Conservation (phyloP, 2,329 filamentous ascomycete species). For the Ophiostoma australiae region DNA sequence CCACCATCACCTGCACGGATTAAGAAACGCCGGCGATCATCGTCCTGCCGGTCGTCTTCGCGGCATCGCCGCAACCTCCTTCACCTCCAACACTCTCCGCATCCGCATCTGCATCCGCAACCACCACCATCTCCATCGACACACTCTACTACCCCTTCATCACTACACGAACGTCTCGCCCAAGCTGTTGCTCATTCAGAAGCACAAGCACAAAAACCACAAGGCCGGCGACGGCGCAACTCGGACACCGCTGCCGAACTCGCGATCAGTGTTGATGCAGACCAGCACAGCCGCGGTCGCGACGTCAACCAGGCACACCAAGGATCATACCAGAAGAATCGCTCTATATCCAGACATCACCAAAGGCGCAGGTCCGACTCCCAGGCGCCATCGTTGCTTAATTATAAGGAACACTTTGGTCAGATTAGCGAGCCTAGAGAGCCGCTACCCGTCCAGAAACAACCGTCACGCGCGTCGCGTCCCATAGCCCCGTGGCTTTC, state of each 20-base stretch:
- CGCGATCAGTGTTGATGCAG: constrained; percentile 3
- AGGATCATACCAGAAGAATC: constrained; percentile 8
- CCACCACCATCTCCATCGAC: constrained; percentile 16
- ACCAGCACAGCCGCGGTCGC: constrained; percentile 16
- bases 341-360: background rate
- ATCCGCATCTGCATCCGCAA: constrained; percentile 15
- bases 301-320: constrained; percentile 16
- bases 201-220: constrained; percentile 22
- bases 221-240: constrained; percentile 28
- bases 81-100: constrained; percentile 14
- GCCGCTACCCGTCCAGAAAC: background rate
- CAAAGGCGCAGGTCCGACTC: constrained; percentile 26
- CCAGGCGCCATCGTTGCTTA: constrained; percentile 15
- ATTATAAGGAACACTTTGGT: constrained; percentile 17
- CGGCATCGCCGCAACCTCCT: background rate
- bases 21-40: background rate
- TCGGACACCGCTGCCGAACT: constrained; percentile 28
- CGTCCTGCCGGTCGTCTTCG: constrained; percentile 1
- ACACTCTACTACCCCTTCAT: constrained; percentile 17
- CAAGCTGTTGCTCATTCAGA: constrained; percentile 24
- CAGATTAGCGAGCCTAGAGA: constrained; percentile 3
- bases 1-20: background rate
- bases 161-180: constrained; percentile 18
- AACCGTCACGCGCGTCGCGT: constrained; percentile 3
- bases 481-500: constrained; percentile 26